phyloP scores from a whole-genome alignment of 2,329 filamentous ascomycete species.

The Scedosporium boydii region DNA sequence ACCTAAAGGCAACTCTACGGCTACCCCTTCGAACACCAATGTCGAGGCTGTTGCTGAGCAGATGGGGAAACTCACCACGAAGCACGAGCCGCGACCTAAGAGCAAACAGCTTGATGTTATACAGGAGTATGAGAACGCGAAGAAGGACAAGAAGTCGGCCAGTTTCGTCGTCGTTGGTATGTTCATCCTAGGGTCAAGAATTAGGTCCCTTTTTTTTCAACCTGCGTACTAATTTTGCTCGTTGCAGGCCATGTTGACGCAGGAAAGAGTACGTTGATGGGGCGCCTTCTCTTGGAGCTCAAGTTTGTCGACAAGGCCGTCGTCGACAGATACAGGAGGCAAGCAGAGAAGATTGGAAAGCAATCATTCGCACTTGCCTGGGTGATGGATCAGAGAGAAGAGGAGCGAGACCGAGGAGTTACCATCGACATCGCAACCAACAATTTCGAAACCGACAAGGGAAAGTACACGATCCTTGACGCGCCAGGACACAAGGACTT shows the following conservation, averaged over 20 bases:
- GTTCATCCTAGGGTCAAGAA: conserved; percentile 15
- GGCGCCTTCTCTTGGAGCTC: conserved; percentile 79
- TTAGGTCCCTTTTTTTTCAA: too few relatives aligned
- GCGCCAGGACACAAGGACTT: conserved; percentile 93
- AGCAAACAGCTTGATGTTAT: conserved; percentile 80
- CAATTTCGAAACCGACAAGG: conserved; percentile 81
- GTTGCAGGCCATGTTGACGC: conserved; percentile 85
- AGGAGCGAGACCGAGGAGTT: conserved; percentile 82
- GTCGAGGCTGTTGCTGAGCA: conserved; percentile 17
- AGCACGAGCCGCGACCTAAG: conserved; percentile 44
- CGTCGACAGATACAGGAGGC: conserved; percentile 76
- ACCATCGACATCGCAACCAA: conserved; percentile 97
- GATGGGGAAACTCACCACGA: conserved; percentile 20
- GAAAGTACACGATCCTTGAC: conserved; percentile 87
- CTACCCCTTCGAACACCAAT: conserved; percentile 12
- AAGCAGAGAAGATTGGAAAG: conserved; percentile 87
- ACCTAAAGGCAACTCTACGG: conserved; percentile 23
- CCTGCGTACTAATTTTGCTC: not conserved
- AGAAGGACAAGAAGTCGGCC: conserved; percentile 64
- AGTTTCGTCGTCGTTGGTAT: conserved; percentile 90
- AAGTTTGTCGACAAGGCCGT: conserved; percentile 82
- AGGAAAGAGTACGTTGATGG: conserved; percentile 97
- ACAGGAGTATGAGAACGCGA: conserved; percentile 58
- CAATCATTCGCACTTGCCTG: conserved; percentile 93
- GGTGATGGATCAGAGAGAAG: conserved; percentile 87